Base-by-base conservation (phyloP, 2,329 filamentous ascomycete genomes). In the Calycina marina region DNA sequence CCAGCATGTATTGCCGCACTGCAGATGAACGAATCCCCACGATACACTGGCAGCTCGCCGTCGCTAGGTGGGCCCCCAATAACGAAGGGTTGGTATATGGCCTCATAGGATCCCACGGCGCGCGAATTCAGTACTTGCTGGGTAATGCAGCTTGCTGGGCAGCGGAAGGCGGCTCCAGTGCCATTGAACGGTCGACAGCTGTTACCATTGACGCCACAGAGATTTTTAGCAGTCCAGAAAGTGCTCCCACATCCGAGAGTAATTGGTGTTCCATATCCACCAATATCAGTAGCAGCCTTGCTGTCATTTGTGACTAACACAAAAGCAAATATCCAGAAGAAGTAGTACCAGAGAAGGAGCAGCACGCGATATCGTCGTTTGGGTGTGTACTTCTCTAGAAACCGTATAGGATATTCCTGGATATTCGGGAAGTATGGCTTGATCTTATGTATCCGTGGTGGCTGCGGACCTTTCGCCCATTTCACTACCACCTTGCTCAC, bases 1-100 rank as follows among this genome's bases (percentile, higher is more conserved):
- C 84, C 85, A 1, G 83, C 74, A 50, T 93, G 85, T 30, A 93
- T 81, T 18, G 84, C 85, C 9, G 85, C 68, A 37, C 74, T 77
- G 50, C 85, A 93, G 34, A 93, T 77, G 56, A 82, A 92, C 10
- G 83, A 92, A 55, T 93, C 85, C 6, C 80, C 84, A 12, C 90
- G 78, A 53, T 96, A 96, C 14, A 80, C 62, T 0, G 77, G 67
- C 4, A 31, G 39, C 14, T 32, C 28, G 27, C 45, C 44, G 16
- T 63, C 56, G 30, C 57, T 55, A 4, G 61, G 54, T 0, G 71
- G 70, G 0, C 77, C 77, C n/a, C 78, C 78, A 15, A 84, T 62
- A 2, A 84, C 67, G n/a, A 82, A 52, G 1, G 72, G 60, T 14
- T 56, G 58, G 49, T 83, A 83, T 28, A 68, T 60, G 31, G 81